Conservation (phyloP, 2,329 filamentous ascomycete genomes). For the Claviceps pazoutovae region DNA sequence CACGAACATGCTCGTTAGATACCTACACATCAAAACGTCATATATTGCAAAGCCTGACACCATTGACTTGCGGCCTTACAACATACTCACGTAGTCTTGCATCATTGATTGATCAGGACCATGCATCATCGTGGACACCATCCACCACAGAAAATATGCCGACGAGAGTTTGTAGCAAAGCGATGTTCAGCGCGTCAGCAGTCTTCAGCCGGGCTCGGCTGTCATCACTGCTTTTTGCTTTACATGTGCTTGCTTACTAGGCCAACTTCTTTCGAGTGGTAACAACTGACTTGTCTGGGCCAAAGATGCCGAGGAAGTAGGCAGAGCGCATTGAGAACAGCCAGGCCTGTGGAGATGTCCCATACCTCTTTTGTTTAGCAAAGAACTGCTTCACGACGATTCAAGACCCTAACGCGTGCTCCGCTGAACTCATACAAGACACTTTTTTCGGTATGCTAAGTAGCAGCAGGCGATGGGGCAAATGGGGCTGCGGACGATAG, state of each 20-base stretch:
- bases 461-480: not conserved
- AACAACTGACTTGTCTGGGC: constrained; percentile 22
- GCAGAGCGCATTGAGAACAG: constrained; percentile 41
- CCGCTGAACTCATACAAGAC: not conserved
- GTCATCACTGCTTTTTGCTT: not conserved
- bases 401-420: not conserved
- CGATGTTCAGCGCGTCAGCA: not conserved
- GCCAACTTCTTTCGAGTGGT: constrained; percentile 13
- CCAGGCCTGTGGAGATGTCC: constrained; percentile 25
- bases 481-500: not conserved
- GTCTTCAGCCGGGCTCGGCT: not conserved
- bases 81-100: not conserved
- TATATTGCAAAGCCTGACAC: constrained; percentile 1
- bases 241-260: constrained; percentile 6
- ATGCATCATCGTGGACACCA: not conserved
- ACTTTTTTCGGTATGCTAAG: not conserved
- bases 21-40: not conserved
- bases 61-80: not conserved
- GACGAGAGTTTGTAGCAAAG: constrained; percentile 1
- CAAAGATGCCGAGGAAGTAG: constrained; percentile 48
- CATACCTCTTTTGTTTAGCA: not conserved
- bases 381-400: not conserved
- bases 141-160: not conserved
- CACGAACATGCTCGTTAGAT: not conserved
- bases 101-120: constrained; percentile 2